A percentile compares a stretch with the other conserved stretches of the same genome.
These are phyloP conservation scores for Rhododendron ferrugineum DNA, from an alignment of 148 eudicot genomes.

Conservation along the genomic window DNA sequence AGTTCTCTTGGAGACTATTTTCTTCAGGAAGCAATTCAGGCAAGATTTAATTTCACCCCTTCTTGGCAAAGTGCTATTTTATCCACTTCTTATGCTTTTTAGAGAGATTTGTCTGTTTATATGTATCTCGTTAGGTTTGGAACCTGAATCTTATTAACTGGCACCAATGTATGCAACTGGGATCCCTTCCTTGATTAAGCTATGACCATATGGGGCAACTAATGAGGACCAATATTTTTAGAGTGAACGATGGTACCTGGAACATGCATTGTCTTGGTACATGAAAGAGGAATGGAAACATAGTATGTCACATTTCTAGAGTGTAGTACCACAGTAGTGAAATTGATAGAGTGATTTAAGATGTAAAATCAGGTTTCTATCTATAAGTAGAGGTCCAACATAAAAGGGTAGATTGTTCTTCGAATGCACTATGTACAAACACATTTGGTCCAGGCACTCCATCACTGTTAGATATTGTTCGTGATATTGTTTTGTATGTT, in stretches of 20 bases:
- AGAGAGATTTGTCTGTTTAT: neutral
- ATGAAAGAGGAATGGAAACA: neutral
- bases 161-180: neutral
- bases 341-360: neutral
- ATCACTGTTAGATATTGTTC: neutral
- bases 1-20: constrained; percentile 73
- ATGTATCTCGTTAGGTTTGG: neutral
- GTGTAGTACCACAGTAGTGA: neutral
- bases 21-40: constrained; percentile 77
- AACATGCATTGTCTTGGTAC: neutral
- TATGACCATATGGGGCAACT: neutral
- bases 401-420: neutral
- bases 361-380: neutral
- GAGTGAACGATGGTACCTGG: neutral
- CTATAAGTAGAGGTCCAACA: neutral
- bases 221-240: neutral
- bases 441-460: neutral
- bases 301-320: neutral
- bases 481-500: neutral
- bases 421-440: neutral
- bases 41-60: constrained; percentile 13
- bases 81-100: neutral
- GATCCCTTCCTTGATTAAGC: neutral
- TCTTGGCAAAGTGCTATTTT: neutral
- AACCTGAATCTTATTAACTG: neutral